Evolutionary conservation across 495 filamentous ascomycete species (phyloP), one percentile per base, ranked within the genome.

Genomic region (Annulohypoxylon bovei): DNA sequence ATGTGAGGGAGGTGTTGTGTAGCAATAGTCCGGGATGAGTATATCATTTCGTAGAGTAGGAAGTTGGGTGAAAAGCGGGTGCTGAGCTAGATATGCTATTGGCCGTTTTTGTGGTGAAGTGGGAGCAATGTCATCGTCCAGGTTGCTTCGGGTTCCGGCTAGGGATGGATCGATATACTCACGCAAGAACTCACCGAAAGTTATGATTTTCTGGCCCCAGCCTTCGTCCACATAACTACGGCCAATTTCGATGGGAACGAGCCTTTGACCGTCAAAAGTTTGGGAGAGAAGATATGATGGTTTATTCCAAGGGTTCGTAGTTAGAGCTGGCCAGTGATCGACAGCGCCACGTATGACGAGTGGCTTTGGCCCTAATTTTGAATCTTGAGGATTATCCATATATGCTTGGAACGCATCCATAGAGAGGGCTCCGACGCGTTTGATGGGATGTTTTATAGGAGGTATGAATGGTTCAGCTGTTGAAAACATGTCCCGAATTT

Each of bases 221-320:
- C 83, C 89, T 20, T 86, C 87, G 65, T 95, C 92, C 6, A 93
- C 94, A 71, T 99, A 99, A 67, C 88, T 92, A 50, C 92, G 82
- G 6, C 95, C 95, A n/a, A 97, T 75, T 76, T 99, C 95, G 12
- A 98, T 84, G 0, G 95, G 95, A 0, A 98, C 90, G 1, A 97
- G 86, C 40, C 95, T 85, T 23, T 88, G 83, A 0, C 96, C 95
- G 8, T 81, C 83, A 42, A 97, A 86, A 0, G 95, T 98, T 46
- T 84, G 87, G 4, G 87, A 82, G 20, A 92, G 81, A 69, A 97
- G 88, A 77, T 98, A 98, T 2, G 85, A 81, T 0, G 89, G 89
- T 3, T 84, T 88, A 22, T 81, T 84, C 95, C 95, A 99, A 0
- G 88, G 84, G 8, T 85, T 82, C 0, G 83, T 82, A 14, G 84